Conservation (phyloP, 2,329 filamentous ascomycete genomes). For the Lasiodiplodia hormozganensis region DNA sequence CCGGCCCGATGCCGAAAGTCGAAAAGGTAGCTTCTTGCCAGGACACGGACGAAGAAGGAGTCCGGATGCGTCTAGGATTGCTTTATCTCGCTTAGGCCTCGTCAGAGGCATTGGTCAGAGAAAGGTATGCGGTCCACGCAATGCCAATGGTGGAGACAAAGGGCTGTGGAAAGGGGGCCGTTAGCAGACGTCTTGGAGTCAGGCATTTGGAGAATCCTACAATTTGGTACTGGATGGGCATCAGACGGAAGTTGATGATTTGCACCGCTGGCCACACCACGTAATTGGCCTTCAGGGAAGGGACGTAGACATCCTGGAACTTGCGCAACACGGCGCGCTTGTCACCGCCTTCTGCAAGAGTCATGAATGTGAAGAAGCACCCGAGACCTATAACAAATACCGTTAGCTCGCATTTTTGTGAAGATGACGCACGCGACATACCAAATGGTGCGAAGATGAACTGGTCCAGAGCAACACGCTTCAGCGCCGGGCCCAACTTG, state of each 20-base stretch:
- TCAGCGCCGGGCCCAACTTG: constrained; percentile 78
- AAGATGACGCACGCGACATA: constrained; percentile 47
- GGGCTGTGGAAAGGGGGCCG: constrained; percentile 63
- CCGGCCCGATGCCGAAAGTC: background rate
- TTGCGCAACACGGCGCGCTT: constrained; percentile 80
- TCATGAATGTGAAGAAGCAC: constrained; percentile 96
- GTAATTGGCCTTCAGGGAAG: constrained; percentile 94
- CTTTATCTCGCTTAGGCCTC: constrained; percentile 53
- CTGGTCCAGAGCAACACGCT: constrained; percentile 92
- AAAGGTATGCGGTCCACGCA: constrained; percentile 96
- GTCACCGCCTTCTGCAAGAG: constrained; percentile 89
- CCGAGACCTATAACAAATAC: constrained; percentile 66
- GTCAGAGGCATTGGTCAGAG: constrained; percentile 85
- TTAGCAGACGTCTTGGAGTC: constrained; percentile 1
- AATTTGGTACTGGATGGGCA: constrained; percentile 96
- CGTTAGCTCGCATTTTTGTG: background rate
- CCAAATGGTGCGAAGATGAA: constrained; percentile 90
- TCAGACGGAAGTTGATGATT: constrained; percentile 92
- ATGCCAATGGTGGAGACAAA: constrained; percentile 97
- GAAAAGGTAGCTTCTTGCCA: background rate
- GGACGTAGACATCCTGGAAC: constrained; percentile 91
- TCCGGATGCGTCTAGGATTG: constrained; percentile 12
- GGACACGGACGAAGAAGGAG: constrained; percentile 3
- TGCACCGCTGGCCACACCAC: constrained; percentile 95
- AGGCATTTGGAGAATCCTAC: constrained; percentile 57